Evolutionary conservation across 176 grass and related monocot genomes (phyloP).

Genomic region (Oryza meyeriana): DNA sequence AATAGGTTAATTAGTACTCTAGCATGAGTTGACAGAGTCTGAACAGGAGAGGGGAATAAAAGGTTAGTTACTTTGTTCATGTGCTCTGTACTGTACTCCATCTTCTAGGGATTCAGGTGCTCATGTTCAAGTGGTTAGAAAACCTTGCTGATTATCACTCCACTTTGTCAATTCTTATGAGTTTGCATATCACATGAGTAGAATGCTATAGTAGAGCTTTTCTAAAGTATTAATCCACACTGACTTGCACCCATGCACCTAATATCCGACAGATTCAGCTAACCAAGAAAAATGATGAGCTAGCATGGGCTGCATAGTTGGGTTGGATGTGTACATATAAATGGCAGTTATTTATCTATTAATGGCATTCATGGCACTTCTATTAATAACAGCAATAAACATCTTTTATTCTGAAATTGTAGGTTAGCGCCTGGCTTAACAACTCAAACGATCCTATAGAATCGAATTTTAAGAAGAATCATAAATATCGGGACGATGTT

Average conservation of each 20-base stretch:
- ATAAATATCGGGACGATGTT: too few species aligned
- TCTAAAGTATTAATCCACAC: neutral
- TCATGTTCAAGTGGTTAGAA: neutral
- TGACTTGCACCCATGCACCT: neutral
- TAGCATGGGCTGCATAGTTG: too few species aligned
- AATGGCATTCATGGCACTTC: too few species aligned
- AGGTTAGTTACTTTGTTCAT: neutral
- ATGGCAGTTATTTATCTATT: too few species aligned
- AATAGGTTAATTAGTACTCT: neutral
- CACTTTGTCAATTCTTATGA: neutral
- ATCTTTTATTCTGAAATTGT: too few species aligned
- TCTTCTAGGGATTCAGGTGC: too few species aligned
- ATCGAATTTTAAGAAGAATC: too few species aligned
- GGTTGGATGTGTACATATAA: neutral
- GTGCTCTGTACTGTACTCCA: too few species aligned
- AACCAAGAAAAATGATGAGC: neutral
- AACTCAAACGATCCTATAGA: too few species aligned
- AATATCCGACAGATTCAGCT: neutral
- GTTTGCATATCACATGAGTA: neutral
- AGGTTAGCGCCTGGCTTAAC: too few species aligned
- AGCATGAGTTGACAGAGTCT: neutral
- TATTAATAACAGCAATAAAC: too few species aligned
- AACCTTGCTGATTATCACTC: neutral
- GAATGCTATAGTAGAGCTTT: neutral
- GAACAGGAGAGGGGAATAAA: neutral